These are phyloP conservation scores for Rhodamnia argentea DNA, from an alignment of 345 rosid genomes.

Conservation along the genomic window DNA sequence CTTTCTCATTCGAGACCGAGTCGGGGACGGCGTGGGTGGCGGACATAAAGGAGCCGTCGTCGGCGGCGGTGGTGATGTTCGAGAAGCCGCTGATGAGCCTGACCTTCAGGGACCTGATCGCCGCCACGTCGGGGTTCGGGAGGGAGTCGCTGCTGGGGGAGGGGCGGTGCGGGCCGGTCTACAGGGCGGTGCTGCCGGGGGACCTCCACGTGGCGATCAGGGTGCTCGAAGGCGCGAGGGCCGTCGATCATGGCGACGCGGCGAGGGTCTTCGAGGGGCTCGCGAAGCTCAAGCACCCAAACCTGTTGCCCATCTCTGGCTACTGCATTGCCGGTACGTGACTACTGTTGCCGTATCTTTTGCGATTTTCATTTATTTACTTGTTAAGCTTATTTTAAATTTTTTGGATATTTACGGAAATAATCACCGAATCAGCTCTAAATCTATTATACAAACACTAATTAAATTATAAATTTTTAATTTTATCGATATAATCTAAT, in stretches of 20 bases:
- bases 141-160: conserved; percentile 72
- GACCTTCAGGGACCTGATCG: conserved; percentile 87
- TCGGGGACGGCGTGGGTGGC: conserved; percentile 94
- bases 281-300: conserved; percentile 76
- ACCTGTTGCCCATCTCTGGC: conserved; percentile 72
- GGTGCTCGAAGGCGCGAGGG: conserved; percentile 68
- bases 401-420: neutral
- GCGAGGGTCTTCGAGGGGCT: conserved; percentile 49
- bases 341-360: too few relatives aligned
- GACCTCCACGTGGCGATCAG: conserved; percentile 91
- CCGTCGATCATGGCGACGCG: conserved; percentile 36
- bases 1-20: conserved; percentile 82
- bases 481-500: neutral
- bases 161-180: conserved; percentile 75
- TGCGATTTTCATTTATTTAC: neutral
- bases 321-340: conserved; percentile 88
- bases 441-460: neutral
- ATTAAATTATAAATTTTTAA: neutral
- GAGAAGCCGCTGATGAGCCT: conserved; percentile 83
- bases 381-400: neutral
- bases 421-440: neutral
- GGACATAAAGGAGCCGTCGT: conserved; percentile 75
- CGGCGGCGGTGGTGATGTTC: conserved; percentile 72
- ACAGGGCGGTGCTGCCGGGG: conserved; percentile 75
- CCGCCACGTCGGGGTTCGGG: conserved; percentile 91